A percentile compares a stretch with the other conserved stretches of the same genome.
These are phyloP conservation scores for Uronychia binucleata DNA, from an alignment of 73 alveolate species.

Conservation along the genomic window DNA sequence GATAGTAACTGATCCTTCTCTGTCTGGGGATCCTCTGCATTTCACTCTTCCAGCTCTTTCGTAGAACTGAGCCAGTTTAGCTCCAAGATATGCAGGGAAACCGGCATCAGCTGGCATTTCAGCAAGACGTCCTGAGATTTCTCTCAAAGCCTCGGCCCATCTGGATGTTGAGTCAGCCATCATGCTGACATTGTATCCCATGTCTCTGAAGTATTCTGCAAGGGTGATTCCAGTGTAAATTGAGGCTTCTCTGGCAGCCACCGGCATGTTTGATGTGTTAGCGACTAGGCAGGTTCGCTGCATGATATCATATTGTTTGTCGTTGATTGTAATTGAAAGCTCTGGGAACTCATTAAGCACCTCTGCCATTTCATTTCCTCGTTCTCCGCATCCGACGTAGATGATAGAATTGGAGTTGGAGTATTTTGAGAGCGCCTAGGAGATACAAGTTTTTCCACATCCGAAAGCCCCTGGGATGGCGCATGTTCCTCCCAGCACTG, in stretches of 20 bases:
- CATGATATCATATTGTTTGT: slow-evolving; percentile 93
- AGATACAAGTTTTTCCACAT: slow-evolving; percentile 98
- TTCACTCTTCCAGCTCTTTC: slow-evolving; percentile 99
- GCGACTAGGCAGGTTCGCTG: slow-evolving; percentile 98
- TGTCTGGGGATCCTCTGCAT: slow-evolving; percentile 97
- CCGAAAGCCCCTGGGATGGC: slow-evolving; percentile 99
- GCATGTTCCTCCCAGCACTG: slow-evolving; percentile 98
- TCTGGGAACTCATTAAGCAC: slow-evolving; percentile 98
- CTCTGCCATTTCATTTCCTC: slow-evolving; percentile 99
- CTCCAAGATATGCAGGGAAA: slow-evolving; percentile 98
- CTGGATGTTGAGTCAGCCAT: slow-evolving; percentile 99
- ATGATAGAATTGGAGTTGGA: slow-evolving; percentile 95
- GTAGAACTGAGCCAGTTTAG: slow-evolving; percentile 96
- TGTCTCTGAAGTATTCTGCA: slow-evolving; percentile 99
- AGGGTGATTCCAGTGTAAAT: slow-evolving; percentile 97
- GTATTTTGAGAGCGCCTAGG: slow-evolving; percentile 97
- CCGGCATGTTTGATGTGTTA: slow-evolving; percentile 99
- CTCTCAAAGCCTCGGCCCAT: slow-evolving; percentile 99
- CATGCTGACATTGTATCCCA: slow-evolving; percentile 98
- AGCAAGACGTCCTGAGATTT: slow-evolving; percentile 99
- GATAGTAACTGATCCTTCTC: slow-evolving; percentile 92
- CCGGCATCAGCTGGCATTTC: slow-evolving; percentile 99
- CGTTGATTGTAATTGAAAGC: slow-evolving; percentile 84
- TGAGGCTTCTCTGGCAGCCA: slow-evolving; percentile 99
- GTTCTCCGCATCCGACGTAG: slow-evolving; percentile 98